Base-by-base conservation (phyloP, 768 basidiomycete genomes). In the Kwoniella europaea region DNA sequence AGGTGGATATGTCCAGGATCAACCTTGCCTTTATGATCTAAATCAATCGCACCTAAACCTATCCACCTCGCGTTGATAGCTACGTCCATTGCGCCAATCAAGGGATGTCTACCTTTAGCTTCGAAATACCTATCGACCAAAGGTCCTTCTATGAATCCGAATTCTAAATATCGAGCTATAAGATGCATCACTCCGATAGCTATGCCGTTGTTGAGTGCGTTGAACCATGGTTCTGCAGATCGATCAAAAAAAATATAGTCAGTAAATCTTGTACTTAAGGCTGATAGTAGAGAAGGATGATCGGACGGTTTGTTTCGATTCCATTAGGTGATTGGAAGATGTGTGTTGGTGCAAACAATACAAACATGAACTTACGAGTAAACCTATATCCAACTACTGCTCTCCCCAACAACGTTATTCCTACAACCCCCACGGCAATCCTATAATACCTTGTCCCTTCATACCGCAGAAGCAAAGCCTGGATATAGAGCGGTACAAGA, bases 141-240 rank as follows among this genome's bases (percentile, higher is more conserved):
- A 10, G 74, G 76, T 22, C 72, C 71, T 42, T 65, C 43, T 41
- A 76, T 67, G 5, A 77, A 35, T 0, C 58, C 71, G 50, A 77
- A 77, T 58, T 80, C 79, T 42, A 78, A 42, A 53, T 75, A 77
- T 64, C 75, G 71, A 6, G 55, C 71, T 7, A 66, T 63, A 10
- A 77, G 63, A 64, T 78, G 77, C 12, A 80, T 61, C 13, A 63
- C 24, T 12, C 70, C 68, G 16, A 78, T 75, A 18, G 69, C 69
- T 20, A 76, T 43, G 18, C 76, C 74, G 20, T 74, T 76, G 62
- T 80, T 80, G 54, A 75, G 68, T 1, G 73, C 76, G 56, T 77
- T 78, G 20, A 69, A 56, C 46, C 65, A 62, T 42, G 74, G 71
- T 63, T 68, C 74, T 75, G 52, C 5, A 42, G 24, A 5, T 43